Conservation (phyloP, 2,329 filamentous ascomycete species). For the Didymella exigua region DNA sequence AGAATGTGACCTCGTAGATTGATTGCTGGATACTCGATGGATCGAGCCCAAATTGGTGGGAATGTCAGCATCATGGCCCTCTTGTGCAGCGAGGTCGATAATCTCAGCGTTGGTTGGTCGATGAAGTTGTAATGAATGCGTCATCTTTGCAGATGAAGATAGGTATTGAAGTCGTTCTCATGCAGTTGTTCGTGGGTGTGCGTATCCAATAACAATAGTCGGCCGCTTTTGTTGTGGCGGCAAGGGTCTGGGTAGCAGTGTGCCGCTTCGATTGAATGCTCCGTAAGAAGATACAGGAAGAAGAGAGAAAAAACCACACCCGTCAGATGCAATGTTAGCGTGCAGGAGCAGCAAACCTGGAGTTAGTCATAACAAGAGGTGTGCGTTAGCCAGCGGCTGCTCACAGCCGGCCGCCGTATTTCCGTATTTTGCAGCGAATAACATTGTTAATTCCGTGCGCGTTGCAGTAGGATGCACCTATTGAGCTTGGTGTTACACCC, state of each 20-base stretch:
- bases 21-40: conserved; percentile 18
- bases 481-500: background rate
- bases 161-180: background rate
- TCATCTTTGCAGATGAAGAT: background rate
- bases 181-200: background rate
- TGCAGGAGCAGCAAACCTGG: background rate
- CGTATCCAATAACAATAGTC: background rate
- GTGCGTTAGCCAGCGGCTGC: background rate
- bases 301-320: background rate
- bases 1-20: conserved; percentile 12
- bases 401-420: background rate
- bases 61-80: conserved; percentile 51
- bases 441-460: background rate
- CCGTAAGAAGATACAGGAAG: background rate
- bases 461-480: background rate
- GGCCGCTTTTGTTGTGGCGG: background rate
- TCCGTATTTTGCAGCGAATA: background rate
- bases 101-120: conserved; percentile 42
- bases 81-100: conserved; percentile 43
- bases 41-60: conserved; percentile 42
- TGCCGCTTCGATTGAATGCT: background rate
- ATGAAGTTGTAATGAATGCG: background rate
- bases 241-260: background rate
- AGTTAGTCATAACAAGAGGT: conserved; percentile 2
- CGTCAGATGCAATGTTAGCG: background rate